A percentile compares a stretch with the other conserved stretches of the same genome.
phyloP scores from a whole-genome alignment of 139 green algal species.

The Chlorokybus atmophyticus region DNA sequence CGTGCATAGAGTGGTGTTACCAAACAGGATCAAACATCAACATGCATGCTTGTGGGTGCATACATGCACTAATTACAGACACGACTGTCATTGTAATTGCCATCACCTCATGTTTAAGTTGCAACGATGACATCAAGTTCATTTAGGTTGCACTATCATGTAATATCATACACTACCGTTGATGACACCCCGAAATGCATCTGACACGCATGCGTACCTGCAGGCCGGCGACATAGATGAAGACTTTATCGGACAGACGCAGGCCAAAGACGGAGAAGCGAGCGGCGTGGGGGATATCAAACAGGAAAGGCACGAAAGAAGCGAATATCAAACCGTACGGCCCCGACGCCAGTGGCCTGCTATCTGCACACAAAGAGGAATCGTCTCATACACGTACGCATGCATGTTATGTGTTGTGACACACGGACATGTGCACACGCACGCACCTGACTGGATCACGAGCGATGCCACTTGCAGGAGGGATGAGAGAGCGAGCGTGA shows the following conservation, averaged over 20 bases:
- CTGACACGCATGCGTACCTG: slow-evolving; percentile 15
- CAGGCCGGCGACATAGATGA: slow-evolving; percentile 24
- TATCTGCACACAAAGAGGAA: background rate
- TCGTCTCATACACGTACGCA: too few relatives aligned
- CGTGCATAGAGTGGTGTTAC: too few relatives aligned
- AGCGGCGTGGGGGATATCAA: slow-evolving; percentile 24
- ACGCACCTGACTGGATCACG: background rate
- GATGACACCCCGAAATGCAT: too few relatives aligned
- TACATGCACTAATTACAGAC: too few relatives aligned
- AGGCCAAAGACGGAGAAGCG: slow-evolving; percentile 23
- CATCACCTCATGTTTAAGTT: too few relatives aligned
- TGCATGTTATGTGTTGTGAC: background rate
- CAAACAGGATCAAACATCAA: too few relatives aligned
- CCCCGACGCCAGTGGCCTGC: slow-evolving; percentile 6
- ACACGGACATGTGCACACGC: background rate
- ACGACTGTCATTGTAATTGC: too few relatives aligned
- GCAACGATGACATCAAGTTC: too few relatives aligned
- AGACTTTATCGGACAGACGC: slow-evolving; percentile 24
- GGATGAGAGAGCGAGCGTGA: background rate
- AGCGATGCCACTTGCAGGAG: slow-evolving; percentile 10
- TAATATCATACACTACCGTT: too few relatives aligned
- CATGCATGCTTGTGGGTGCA: too few relatives aligned
- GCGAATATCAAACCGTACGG: slow-evolving; percentile 28
- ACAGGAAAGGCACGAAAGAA: slow-evolving; percentile 26
- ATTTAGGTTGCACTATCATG: too few relatives aligned